A percentile compares a stretch with the other conserved stretches of the same genome.
These are phyloP conservation scores for Lentinula boryana DNA, from an alignment of 768 basidiomycete genomes.

Conservation along the genomic window DNA sequence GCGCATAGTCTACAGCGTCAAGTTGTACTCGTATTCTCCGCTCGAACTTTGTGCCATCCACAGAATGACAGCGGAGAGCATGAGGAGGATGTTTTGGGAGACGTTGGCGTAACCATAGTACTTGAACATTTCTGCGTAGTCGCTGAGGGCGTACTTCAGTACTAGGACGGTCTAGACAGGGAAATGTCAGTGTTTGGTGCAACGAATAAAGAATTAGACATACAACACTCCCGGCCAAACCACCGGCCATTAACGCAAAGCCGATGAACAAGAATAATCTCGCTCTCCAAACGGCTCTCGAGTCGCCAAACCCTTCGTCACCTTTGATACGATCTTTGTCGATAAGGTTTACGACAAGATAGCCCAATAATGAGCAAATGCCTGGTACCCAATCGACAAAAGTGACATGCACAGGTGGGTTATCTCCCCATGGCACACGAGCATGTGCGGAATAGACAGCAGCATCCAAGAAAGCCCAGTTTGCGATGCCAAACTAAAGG, in stretches of 20 bases:
- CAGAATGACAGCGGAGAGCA: slow-evolving; percentile 81
- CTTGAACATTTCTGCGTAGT: slow-evolving; percentile 67
- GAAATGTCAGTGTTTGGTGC: not conserved
- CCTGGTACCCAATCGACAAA: slow-evolving; percentile 99
- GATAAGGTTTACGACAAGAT: slow-evolving; percentile 88
- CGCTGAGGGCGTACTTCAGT: slow-evolving; percentile 80
- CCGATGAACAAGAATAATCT: slow-evolving; percentile 89
- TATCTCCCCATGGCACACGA: slow-evolving; percentile 59
- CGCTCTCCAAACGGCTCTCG: slow-evolving; percentile 87
- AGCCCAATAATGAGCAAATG: slow-evolving; percentile 86
- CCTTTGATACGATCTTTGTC: slow-evolving; percentile 87
- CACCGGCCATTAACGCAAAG: slow-evolving; percentile 96
- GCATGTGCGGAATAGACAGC: slow-evolving; percentile 87
- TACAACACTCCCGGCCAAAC: slow-evolving; percentile 94
- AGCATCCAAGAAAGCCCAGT: slow-evolving; percentile 95
- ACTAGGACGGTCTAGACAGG: slow-evolving; percentile 70
- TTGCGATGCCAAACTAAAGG: slow-evolving; percentile 86
- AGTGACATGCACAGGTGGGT: slow-evolving; percentile 60
- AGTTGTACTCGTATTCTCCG: slow-evolving; percentile 90
- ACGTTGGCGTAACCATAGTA: slow-evolving; percentile 96
- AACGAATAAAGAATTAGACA: slow-evolving; percentile 24
- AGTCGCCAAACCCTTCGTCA: slow-evolving; percentile 75
- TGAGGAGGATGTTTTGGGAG: slow-evolving; percentile 82
- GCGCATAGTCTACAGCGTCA: slow-evolving; percentile 54
- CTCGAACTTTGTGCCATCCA: slow-evolving; percentile 88